These are phyloP conservation scores for Trichoderma oligosporum DNA, from an alignment of 2,329 filamentous ascomycete species.

Conservation along the genomic window DNA sequence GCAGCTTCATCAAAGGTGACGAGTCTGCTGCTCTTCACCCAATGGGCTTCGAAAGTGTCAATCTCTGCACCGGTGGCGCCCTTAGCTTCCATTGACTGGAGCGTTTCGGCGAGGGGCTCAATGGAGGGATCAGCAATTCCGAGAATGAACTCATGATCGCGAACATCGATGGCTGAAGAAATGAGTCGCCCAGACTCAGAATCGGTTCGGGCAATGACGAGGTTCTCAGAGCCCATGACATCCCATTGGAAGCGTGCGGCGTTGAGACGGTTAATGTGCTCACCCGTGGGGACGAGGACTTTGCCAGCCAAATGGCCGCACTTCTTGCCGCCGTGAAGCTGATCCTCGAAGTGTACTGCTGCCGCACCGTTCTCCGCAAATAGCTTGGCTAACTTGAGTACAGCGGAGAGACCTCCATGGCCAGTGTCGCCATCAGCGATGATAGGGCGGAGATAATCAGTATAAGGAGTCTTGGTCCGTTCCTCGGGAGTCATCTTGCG, in stretches of 20 bases:
- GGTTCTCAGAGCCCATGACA: conserved; percentile 91
- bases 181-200: conserved; percentile 90
- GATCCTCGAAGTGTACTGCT: conserved; percentile 95
- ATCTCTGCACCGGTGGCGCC: conserved; percentile 78
- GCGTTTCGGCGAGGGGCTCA: conserved; percentile 78
- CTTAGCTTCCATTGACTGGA: conserved; percentile 82
- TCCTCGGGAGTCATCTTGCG: conserved; percentile 72
- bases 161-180: conserved; percentile 84
- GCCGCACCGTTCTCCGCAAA: conserved; percentile 97
- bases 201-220: conserved; percentile 92
- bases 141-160: conserved; percentile 95
- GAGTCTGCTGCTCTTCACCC: conserved; percentile 82
- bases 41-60: conserved; percentile 77
- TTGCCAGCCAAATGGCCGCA: conserved; percentile 96
- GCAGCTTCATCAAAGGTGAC: conserved; percentile 92
- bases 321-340: conserved; percentile 97
- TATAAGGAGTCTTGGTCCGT: conserved; percentile 72
- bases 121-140: conserved; percentile 72
- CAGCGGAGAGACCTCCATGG: conserved; percentile 86
- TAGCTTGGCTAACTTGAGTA: conserved; percentile 93
- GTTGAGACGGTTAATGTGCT: conserved; percentile 93
- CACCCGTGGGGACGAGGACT: conserved; percentile 86
- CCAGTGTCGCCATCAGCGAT: conserved; percentile 95
- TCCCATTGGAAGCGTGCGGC: conserved; percentile 97
- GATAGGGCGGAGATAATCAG: conserved; percentile 91